These are phyloP conservation scores for Zizania latifolia DNA, from an alignment of 176 grass and related monocot species.

Conservation along the genomic window DNA sequence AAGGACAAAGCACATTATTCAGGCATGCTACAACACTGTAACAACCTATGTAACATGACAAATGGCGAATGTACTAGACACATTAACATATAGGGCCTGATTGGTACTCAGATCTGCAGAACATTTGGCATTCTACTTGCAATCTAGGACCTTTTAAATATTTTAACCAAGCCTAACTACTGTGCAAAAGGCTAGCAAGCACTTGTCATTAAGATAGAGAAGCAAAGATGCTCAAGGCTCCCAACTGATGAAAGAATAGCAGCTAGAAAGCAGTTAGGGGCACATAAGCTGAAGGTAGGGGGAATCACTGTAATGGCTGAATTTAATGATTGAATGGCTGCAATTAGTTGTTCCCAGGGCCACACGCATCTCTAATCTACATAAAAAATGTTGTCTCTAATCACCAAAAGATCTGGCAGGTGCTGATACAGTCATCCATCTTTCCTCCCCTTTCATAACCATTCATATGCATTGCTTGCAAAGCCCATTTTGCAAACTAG, in stretches of 20 bases:
- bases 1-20: not conserved
- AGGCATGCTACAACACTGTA: conserved; percentile 39
- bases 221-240: conserved; percentile 44
- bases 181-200: conserved; percentile 41
- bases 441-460: conserved; percentile 29
- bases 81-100: conserved; percentile 32
- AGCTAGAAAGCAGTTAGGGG: conserved; percentile 40
- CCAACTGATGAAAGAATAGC: conserved; percentile 24
- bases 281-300: conserved; percentile 32
- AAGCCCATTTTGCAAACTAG: conserved; percentile 33
- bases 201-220: conserved; percentile 60
- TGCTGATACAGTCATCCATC: conserved; percentile 58
- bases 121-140: conserved; percentile 29
- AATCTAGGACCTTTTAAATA: conserved; percentile 36
- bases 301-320: conserved; percentile 50
- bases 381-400: conserved; percentile 7
- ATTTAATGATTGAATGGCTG: conserved; percentile 65
- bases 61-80: conserved; percentile 21
- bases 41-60: conserved; percentile 34
- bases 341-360: conserved; percentile 53
- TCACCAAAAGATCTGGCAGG: conserved; percentile 46
- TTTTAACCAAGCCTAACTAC: conserved; percentile 21
- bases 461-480: conserved; percentile 35
- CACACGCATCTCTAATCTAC: conserved; percentile 51
- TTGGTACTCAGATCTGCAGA: conserved; percentile 45